Evolutionary conservation across 805 yeast genomes (phyloP).

Genomic region (Yamadazyma nakazawae): DNA sequence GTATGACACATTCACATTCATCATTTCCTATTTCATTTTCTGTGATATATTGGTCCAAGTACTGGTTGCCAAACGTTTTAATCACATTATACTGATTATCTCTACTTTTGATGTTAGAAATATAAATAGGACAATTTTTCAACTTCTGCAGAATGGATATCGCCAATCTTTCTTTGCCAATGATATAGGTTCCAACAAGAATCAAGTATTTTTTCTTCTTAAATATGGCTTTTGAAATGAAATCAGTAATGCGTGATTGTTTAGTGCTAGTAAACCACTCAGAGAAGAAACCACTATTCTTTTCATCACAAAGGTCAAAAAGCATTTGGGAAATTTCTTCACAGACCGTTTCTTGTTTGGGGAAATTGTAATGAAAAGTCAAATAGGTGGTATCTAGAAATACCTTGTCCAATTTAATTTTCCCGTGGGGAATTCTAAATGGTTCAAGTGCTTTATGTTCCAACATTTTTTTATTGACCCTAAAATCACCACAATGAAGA

Average conservation of each 20-base stretch:
- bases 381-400: constrained; percentile 92
- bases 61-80: constrained; percentile 44
- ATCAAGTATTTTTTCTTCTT: constrained; percentile 46
- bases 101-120: constrained; percentile 46
- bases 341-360: constrained; percentile 70
- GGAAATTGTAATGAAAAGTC: constrained; percentile 71
- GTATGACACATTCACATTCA: constrained; percentile 51
- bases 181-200: constrained; percentile 82
- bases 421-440: constrained; percentile 16
- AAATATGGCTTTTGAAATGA: constrained; percentile 11
- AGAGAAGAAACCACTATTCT: constrained; percentile 21
- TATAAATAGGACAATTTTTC: constrained; percentile 49
- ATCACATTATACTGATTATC: constrained; percentile 41
- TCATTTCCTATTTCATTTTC: constrained; percentile 38
- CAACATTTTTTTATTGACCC: constrained; percentile 60
- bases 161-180: constrained; percentile 90
- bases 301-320: constrained; percentile 31
- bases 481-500: constrained; percentile 91
- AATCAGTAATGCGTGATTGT: constrained; percentile 42
- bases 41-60: constrained; percentile 27
- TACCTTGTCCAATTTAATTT: constrained; percentile 47
- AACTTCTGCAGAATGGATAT: constrained; percentile 54
- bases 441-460: constrained; percentile 27
- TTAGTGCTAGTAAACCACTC: constrained; percentile 33
- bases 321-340: constrained; percentile 55